phyloP scores from a whole-genome alignment of 2,329 filamentous ascomycete species.

The Penicillium sp. region DNA sequence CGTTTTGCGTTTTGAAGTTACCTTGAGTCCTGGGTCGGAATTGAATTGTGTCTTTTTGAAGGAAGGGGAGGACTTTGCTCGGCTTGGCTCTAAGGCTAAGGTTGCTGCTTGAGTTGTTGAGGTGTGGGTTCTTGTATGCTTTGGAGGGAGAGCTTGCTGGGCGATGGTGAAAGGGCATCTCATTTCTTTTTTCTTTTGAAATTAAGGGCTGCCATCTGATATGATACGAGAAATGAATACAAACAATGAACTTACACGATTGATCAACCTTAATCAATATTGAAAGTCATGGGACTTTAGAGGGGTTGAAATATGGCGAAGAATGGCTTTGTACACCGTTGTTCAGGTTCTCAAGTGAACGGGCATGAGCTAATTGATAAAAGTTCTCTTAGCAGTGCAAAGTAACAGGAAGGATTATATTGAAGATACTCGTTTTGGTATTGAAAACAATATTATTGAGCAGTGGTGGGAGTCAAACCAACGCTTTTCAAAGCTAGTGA shows the following conservation, averaged over 20 bases:
- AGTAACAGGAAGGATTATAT: no score
- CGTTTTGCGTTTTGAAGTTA: conserved; percentile 38
- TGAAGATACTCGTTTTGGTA: no score
- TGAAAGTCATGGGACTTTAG: not conserved
- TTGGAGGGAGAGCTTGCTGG: not conserved
- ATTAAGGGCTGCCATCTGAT: not conserved
- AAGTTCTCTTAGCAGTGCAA: no score
- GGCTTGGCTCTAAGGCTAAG: not conserved
- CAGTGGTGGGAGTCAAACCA: not conserved
- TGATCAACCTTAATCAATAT: not conserved
- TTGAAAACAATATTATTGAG: not conserved
- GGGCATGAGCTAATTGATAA: no score
- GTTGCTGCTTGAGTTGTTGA: not conserved
- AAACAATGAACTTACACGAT: not conserved
- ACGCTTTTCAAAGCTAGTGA: conserved; percentile 7
- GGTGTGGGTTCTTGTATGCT: not conserved
- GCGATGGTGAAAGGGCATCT: not conserved
- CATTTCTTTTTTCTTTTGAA: not conserved
- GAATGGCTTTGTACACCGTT: no score
- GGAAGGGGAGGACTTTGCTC: conserved; percentile 20
- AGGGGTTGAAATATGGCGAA: no score
- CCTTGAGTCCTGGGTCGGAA: conserved; percentile 37
- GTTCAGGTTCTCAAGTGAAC: no score
- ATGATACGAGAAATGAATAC: conserved; percentile 1
- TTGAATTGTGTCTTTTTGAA: conserved; percentile 42